Conservation (phyloP, 2,329 filamentous ascomycete genomes). For the Exophiala sp. region DNA sequence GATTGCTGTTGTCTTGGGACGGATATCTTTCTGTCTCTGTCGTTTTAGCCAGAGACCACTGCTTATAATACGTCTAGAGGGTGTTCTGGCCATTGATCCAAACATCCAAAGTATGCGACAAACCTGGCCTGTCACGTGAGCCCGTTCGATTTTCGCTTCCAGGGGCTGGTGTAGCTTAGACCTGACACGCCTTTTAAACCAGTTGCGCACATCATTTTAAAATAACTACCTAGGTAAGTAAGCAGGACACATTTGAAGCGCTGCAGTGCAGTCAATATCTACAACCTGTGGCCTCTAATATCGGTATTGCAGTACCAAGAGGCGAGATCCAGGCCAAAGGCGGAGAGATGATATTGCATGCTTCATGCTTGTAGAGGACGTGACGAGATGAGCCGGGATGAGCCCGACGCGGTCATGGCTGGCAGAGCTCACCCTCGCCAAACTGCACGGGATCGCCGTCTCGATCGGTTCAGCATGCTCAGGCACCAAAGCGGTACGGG, state of each 20-base stretch:
- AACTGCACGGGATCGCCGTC: conserved; percentile 55
- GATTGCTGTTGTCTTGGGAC: neutral
- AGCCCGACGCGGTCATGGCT: conserved; percentile 30
- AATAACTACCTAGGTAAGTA: too few species aligned
- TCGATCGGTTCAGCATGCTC: conserved; percentile 55
- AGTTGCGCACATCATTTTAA: too few species aligned
- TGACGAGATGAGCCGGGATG: neutral
- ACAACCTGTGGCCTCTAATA: too few species aligned
- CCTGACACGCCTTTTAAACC: too few species aligned
- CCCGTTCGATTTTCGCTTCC: neutral
- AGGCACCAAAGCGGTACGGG: conserved; percentile 55
- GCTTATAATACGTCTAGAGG: neutral
- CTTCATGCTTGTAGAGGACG: too few species aligned
- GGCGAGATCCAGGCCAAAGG: too few species aligned
- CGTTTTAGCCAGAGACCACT: neutral
- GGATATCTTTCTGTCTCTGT: neutral
- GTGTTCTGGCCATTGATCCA: neutral
- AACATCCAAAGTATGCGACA: neutral
- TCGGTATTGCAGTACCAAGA: too few species aligned
- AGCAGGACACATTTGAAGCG: neutral
- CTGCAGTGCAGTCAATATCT: too few species aligned
- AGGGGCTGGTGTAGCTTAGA: neutral
- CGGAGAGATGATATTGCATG: too few species aligned
- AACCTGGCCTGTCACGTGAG: neutral
- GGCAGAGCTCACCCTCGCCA: conserved; percentile 43